Evolutionary conservation across 2,329 filamentous ascomycete genomes (phyloP), one percentile per base, ranked within the genome.

Genomic region (Fonsecaea pugnacius): DNA sequence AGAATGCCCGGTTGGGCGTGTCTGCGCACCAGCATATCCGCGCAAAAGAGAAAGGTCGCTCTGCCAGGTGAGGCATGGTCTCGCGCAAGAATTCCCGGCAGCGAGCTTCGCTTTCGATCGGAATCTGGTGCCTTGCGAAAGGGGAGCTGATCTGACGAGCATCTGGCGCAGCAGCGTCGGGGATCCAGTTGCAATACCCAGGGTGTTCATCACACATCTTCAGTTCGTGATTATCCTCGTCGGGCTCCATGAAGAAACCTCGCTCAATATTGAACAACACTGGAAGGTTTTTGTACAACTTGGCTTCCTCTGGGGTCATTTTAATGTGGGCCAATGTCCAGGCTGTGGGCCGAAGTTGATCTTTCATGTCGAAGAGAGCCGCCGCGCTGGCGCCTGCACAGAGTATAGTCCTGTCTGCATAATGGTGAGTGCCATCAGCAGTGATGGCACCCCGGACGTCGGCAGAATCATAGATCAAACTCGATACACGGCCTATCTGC

Each of bases 1-100:
- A 70, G 61, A 85, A 86, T 21, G 80, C 75, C 2, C 83, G 78
- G 70, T 86, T 82, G 0, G 80, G 78, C 0, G 83, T 86, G 68
- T 86, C 84, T 0, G 83, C 79, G 69, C 83, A 84, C 84, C 84
- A 86, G 73, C 83, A 86, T 35, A 86, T 80, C 16, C 82, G 75
- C 7, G 81, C 81, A 65, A 82, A 84, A 21, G 73, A 77, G 56
- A 85, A 80, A 0, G 78, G 76, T 1, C 83, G 78, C 2, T 79
- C 71, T 0, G 80, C 78, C 4, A 85, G 77, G 60, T 85, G 81
- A 0, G 83, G 83, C 79, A 85, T 83, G 1, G 79, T 82, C 46
- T 84, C 82, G 8, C 71, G 71, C 18, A 87, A 70, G 59, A 85
- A 84, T 7, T 76, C 73, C 3, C 82, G 76, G n/a, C 82, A 75